Percentiles rank a stretch among this genome's conserved stretches.
Conservation (phyloP, 768 basidiomycete genomes). For the Agrocybe praecox region DNA sequence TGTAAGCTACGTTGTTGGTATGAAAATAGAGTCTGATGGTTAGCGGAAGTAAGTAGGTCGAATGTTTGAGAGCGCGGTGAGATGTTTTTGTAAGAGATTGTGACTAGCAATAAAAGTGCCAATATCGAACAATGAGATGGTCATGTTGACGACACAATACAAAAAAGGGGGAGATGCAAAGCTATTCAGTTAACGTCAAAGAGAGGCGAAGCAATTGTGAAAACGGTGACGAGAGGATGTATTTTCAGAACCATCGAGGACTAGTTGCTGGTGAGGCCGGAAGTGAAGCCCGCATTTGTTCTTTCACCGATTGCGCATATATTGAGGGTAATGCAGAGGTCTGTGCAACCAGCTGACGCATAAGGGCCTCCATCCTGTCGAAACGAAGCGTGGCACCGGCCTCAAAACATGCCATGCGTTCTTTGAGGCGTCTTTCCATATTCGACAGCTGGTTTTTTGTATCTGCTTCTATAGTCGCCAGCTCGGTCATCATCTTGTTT, state of each 20-base stretch:
- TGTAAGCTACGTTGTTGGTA: too few species aligned
- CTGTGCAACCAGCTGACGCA: constrained; percentile 25
- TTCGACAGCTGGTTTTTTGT: constrained; percentile 27
- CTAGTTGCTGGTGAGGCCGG: background rate
- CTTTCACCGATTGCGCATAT: constrained; percentile 25
- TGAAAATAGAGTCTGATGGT: too few species aligned
- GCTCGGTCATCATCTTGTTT: constrained; percentile 27
- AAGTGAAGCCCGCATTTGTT: constrained; percentile 10
- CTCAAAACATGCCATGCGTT: constrained; percentile 10
- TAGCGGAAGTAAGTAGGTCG: too few species aligned
- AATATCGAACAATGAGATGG: too few species aligned
- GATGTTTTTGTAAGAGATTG: too few species aligned
- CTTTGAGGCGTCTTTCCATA: constrained; percentile 22
- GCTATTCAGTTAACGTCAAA: too few species aligned
- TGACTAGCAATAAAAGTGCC: too few species aligned
- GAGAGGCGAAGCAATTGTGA: too few species aligned
- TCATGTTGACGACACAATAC: too few species aligned
- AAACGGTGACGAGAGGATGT: too few species aligned
- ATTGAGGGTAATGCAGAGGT: constrained; percentile 27
- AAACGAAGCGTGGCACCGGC: constrained; percentile 18
- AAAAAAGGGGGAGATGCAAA: too few species aligned
- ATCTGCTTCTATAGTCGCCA: constrained; percentile 23
- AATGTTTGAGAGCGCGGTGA: too few species aligned
- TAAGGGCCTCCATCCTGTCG: constrained; percentile 21
- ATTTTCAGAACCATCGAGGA: background rate